A percentile compares a stretch with the other conserved stretches of the same genome.
Evolutionary conservation across 495 filamentous ascomycete genomes (phyloP).

Genomic region (Darksidea phi): DNA sequence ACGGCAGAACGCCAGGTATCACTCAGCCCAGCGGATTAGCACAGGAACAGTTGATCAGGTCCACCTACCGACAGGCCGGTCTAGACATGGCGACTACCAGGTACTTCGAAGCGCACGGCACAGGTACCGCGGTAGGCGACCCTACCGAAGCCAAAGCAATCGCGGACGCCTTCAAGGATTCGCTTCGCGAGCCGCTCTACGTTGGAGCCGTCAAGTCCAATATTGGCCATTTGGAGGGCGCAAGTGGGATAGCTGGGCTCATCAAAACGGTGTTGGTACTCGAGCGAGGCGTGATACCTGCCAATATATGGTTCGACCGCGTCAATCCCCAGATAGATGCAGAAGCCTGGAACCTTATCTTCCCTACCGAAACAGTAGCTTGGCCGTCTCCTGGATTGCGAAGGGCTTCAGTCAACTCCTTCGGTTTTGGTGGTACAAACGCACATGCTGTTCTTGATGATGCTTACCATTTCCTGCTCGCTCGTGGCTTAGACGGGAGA

Average conservation of each 20-base stretch:
- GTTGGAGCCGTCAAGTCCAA: conserved; percentile 38
- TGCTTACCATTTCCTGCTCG: background rate
- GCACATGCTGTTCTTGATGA: conserved; percentile 7
- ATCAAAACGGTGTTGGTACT: conserved; percentile 46
- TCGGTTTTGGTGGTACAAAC: conserved; percentile 19
- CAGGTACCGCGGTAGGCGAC: conserved; percentile 45
- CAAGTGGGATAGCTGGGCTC: conserved; percentile 44
- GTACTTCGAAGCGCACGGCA: conserved; percentile 27
- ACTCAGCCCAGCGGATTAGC: conserved; percentile 3
- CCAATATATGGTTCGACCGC: conserved; percentile 39
- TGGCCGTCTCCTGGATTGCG: conserved; percentile 39
- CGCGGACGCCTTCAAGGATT: conserved; percentile 37
- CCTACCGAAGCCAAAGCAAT: conserved; percentile 61
- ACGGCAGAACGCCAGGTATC: conserved; percentile 7
- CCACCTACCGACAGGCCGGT: background rate
- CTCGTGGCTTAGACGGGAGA: background rate
- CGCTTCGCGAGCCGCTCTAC: conserved; percentile 45
- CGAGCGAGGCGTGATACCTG: conserved; percentile 47
- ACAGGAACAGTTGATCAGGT: conserved; percentile 8
- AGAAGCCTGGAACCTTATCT: conserved; percentile 22
- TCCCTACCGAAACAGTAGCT: conserved; percentile 9
- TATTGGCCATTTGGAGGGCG: conserved; percentile 41
- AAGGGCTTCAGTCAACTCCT: conserved; percentile 33
- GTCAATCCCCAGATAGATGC: conserved; percentile 41
- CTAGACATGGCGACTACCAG: background rate